Evolutionary conservation across 202 grass and related monocot species (phyloP), one percentile per base, ranked within the genome.

Genomic region (Panicum virgatum): DNA sequence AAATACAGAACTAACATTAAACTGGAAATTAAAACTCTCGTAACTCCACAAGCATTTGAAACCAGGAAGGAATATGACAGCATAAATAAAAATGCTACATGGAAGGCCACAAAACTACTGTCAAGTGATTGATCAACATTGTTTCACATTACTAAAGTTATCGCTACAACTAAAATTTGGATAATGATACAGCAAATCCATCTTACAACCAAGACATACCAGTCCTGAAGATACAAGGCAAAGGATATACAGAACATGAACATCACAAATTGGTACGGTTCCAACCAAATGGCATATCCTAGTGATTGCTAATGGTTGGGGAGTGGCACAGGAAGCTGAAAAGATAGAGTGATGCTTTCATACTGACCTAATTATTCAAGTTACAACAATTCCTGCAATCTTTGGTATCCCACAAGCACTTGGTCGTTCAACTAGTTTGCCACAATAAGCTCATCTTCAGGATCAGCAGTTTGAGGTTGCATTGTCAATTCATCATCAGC

Each of bases 381-480:
- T 72, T 47, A 62, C 62, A 80, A 63, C 22, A 77, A 15, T 69
- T 64, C 44, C 22, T 39, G 19, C 2, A 10, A 27, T 39, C 19
- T 46, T 44, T 36, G 14, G 23, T 13, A 44, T 80, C 47, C 7
- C 1, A 44, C 29, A 32, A 19, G 18, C 62, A 86, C 29, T 13
- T 45, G 25, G 13, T 18, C 44, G 22, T 22, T 34, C 16, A 48
- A 67, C 63, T 91, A 90, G 16, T 87, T 93, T 37, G 92, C 91
- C 23, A 96, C 91, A 45, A 98, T 96, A 78, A 98, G 96, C 61
- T 96, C 92, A 65, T 90, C 87, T 52, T 89, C 71, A 19, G 83
- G 54, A 62, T 90, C 67, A 3, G 27, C 72, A 61, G 77, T 89
- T 19, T 66, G 34, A 40, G 86, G 65, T n/a, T 52, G 85, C 86